phyloP scores from a whole-genome alignment of 1,284 basidiomycete genomes.

The Peniophora sp. region DNA sequence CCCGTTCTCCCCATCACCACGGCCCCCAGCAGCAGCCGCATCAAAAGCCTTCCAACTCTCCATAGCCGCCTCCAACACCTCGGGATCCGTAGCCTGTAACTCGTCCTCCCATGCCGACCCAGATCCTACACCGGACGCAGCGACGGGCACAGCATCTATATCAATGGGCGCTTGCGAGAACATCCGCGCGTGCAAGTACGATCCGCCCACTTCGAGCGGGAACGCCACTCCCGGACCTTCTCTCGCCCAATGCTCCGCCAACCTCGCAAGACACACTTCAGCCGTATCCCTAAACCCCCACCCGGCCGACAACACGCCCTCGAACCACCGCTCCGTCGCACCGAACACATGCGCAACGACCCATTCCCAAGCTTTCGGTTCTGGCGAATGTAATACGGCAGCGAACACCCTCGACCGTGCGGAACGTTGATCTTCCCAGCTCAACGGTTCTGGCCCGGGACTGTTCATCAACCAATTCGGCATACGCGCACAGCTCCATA shows the following conservation, averaged over 20 bases:
- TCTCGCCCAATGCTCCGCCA: conserved; percentile 14
- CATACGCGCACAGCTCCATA: conserved; percentile 21
- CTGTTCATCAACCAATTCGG: conserved; percentile 15
- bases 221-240: conserved; percentile 15
- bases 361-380: conserved; percentile 14
- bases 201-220: conserved; percentile 13
- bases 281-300: conserved; percentile 16
- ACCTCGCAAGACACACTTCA: conserved; percentile 13
- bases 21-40: too few relatives aligned
- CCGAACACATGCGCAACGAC: conserved; percentile 16
- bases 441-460: conserved; percentile 11
- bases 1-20: not conserved
- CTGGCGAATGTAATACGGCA: conserved; percentile 8
- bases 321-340: conserved; percentile 18
- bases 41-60: not conserved
- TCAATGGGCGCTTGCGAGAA: not conserved
- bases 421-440: conserved; percentile 11
- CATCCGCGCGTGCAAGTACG: not conserved
- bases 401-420: conserved; percentile 10
- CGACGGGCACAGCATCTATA: not conserved
- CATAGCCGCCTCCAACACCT: not conserved
- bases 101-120: not conserved
- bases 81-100: not conserved
- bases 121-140: not conserved
- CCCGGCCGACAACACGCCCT: conserved; percentile 14